Evolutionary conservation across 2,329 filamentous ascomycete species (phyloP), one percentile per base, ranked within the genome.

Genomic region (Chaetomiaceae sp.): DNA sequence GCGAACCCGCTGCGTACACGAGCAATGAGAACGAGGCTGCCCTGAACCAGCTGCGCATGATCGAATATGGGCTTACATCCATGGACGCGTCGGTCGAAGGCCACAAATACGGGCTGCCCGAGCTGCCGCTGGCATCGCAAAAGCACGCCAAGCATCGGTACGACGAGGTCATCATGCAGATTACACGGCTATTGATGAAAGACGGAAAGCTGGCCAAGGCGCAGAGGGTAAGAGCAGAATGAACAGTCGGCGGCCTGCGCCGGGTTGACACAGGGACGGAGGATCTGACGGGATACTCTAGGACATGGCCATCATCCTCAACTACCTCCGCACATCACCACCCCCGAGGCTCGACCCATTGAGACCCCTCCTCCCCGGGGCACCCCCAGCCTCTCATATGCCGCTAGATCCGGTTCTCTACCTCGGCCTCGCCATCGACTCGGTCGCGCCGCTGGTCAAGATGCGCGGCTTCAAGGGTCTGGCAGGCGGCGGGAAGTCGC

Each of bases 401-500:
- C 90, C 94, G 2, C 82, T 96, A 29, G 89, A 96, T 70, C 94
- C 94, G 1, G 79, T 95, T 50, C 80, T 89, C 50, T 99, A 97
- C 74, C 84, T 99, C 43, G 89, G 87, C 11, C 79, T 95, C 29
- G 90, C 91, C 29, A 85, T 99, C 64, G 94, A 99, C 76, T 95
- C 89, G 9, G 86, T 99, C 21, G 89, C 91, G 1, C 94, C 94
- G 9, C 79, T 99, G 14, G 76, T 99, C 65, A 86, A 87, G 61
- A 85, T 99, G 65, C 82, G 84, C 50, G 80, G 80, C 56, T 80
- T 90, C 63, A 83, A 83, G 64, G 90, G 90, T 61, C 81, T 87
- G 32, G 89, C 87, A 1, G 92, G 92, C 71, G 94, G 94, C 75
- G 94, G 94, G 70, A 80, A 82, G 32, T 81, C 89, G 11, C 79